A percentile compares a stretch with the other conserved stretches of the same genome.
phyloP scores from a whole-genome alignment of 2,329 filamentous ascomycete genomes.

The Sclerotinia sclerotiorum region DNA sequence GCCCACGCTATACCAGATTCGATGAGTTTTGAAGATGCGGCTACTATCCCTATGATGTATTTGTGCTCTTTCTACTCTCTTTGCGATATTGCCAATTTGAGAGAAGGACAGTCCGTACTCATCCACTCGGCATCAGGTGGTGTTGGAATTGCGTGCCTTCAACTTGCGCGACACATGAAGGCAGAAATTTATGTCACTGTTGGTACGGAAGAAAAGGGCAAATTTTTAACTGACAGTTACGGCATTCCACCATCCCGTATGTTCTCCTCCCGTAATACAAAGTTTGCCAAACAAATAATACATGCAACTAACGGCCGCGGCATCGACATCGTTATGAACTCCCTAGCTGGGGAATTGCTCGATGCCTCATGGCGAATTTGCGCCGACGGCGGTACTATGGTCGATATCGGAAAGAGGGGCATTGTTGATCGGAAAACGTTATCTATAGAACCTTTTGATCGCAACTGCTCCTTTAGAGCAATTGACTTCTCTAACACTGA shows the following conservation, averaged over 20 bases:
- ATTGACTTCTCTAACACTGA: constrained; percentile 27
- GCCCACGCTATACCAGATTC: constrained; percentile 42
- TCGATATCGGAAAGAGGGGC: constrained; percentile 32
- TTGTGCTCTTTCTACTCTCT: constrained; percentile 27
- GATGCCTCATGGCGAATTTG: constrained; percentile 40
- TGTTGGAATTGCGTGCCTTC: constrained; percentile 40
- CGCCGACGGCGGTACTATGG: constrained; percentile 39
- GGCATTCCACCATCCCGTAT: constrained; percentile 9
- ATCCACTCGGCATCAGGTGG: constrained; percentile 40
- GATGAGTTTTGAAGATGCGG: constrained; percentile 44
- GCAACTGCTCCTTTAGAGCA: constrained; percentile 30
- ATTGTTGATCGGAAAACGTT: constrained; percentile 27
- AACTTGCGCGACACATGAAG: constrained; percentile 34
- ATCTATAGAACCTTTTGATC: constrained; percentile 29
- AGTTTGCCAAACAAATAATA: neutral
- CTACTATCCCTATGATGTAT: constrained; percentile 43
- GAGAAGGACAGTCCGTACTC: constrained; percentile 36
- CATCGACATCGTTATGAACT: constrained; percentile 40
- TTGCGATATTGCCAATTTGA: constrained; percentile 26
- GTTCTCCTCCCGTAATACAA: neutral
- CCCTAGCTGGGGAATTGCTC: constrained; percentile 34
- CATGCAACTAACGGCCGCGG: neutral
- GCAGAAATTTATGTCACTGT: constrained; percentile 43
- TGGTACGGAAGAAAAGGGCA: constrained; percentile 6
- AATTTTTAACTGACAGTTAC: neutral